Evolutionary conservation across 768 basidiomycete species (phyloP).

Genomic region (Macrolepiota fuliginosa): DNA sequence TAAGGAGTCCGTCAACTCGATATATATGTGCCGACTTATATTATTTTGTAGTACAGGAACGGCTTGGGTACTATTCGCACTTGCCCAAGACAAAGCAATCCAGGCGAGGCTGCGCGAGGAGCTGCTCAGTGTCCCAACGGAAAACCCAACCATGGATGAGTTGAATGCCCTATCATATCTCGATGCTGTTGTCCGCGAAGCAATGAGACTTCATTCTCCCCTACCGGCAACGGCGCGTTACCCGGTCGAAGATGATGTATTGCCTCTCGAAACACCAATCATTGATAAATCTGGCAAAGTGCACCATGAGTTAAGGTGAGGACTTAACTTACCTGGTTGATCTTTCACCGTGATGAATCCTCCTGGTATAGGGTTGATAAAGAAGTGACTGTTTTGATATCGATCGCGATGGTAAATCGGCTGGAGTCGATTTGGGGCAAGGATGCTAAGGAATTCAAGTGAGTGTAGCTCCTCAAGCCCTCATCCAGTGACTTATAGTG

Average conservation of each 20-base stretch:
- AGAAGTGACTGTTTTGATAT: conserved; percentile 43
- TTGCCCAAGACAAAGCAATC: conserved; percentile 43
- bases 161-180: conserved; percentile 65
- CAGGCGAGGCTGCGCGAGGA: conserved; percentile 61
- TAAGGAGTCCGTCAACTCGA: neutral
- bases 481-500: neutral
- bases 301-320: conserved; percentile 37
- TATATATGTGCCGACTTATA: neutral
- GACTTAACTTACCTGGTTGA: neutral
- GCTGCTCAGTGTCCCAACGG: conserved; percentile 43
- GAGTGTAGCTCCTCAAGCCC: neutral
- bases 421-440: conserved; percentile 56
- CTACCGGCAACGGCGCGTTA: conserved; percentile 41
- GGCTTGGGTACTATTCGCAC: conserved; percentile 58
- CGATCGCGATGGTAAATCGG: conserved; percentile 51
- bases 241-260: conserved; percentile 47
- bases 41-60: conserved; percentile 33
- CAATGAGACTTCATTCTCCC: conserved; percentile 52
- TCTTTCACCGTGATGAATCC: neutral
- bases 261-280: conserved; percentile 48
- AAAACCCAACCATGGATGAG: conserved; percentile 66
- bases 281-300: conserved; percentile 40
- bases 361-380: conserved; percentile 31
- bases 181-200: conserved; percentile 60
- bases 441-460: conserved; percentile 61